Conservation (phyloP, 2,329 filamentous ascomycete species). For the Fusarium paranaense region DNA sequence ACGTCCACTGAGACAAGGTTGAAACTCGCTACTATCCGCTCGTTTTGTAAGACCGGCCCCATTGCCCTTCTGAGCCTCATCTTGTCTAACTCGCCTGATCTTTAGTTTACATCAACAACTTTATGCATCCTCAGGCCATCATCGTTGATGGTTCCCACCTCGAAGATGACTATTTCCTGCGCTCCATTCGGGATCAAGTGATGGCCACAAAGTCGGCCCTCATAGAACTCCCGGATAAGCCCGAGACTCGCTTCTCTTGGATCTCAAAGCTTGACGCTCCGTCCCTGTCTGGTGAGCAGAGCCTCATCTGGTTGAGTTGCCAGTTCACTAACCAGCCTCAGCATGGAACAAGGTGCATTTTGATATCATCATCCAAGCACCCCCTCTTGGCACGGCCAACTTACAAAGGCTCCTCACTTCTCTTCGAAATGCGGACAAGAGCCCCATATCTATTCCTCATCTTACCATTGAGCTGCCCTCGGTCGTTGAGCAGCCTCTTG, state of each 20-base stretch:
- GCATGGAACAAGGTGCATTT: slow-evolving; percentile 83
- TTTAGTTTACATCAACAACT: slow-evolving; percentile 74
- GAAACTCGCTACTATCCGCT: slow-evolving; percentile 71
- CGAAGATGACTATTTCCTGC: slow-evolving; percentile 78
- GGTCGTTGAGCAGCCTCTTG: slow-evolving; percentile 73
- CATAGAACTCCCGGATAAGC: slow-evolving; percentile 78
- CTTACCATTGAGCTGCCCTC: slow-evolving; percentile 87
- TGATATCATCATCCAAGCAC: slow-evolving; percentile 86
- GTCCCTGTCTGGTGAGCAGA: slow-evolving; percentile 70
- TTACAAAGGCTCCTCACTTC: slow-evolving; percentile 82
- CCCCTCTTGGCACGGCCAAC: slow-evolving; percentile 76
- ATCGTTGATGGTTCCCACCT: slow-evolving; percentile 75
- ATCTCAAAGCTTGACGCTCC: slow-evolving; percentile 80
- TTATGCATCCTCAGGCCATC: slow-evolving; percentile 81
- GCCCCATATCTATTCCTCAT: slow-evolving; percentile 74
- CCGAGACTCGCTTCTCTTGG: slow-evolving; percentile 77
- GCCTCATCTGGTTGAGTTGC: slow-evolving; percentile 26
- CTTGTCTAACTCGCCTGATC: slow-evolving; percentile 7
- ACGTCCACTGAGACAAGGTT: slow-evolving; percentile 79
- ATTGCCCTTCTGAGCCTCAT: neutral
- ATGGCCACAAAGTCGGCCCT: slow-evolving; percentile 67
- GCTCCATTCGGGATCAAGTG: slow-evolving; percentile 68
- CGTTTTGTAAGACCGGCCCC: slow-evolving; percentile 64
- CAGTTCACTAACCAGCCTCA: slow-evolving; percentile 45
- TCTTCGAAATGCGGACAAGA: slow-evolving; percentile 80